phyloP scores from a whole-genome alignment of 257 asterid species.

The Jacaranda copaia region DNA sequence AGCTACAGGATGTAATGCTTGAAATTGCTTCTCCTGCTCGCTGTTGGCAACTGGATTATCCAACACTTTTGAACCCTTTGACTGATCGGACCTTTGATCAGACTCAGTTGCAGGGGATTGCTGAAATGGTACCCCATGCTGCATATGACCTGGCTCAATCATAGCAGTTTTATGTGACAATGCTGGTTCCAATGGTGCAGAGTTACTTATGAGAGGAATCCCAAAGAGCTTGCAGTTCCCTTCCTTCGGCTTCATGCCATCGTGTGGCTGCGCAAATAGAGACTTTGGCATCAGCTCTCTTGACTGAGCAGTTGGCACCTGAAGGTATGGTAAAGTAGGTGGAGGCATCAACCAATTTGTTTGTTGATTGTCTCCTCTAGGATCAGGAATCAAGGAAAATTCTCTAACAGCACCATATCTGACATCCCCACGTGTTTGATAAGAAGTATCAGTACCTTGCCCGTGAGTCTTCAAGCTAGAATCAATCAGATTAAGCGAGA shows the following conservation, averaged over 20 bases:
- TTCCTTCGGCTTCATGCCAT: conserved; percentile 61
- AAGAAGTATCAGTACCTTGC: conserved; percentile 50
- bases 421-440: conserved; percentile 59
- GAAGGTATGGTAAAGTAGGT: conserved; percentile 66
- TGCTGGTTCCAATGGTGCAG: conserved; percentile 52
- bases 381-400: conserved; percentile 55
- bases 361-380: conserved; percentile 61
- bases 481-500: conserved; percentile 80
- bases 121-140: conserved; percentile 44
- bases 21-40: conserved; percentile 71
- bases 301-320: conserved; percentile 56
- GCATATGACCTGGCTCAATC: conserved; percentile 47
- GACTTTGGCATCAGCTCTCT: conserved; percentile 62
- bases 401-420: conserved; percentile 59
- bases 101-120: conserved; percentile 54
- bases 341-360: conserved; percentile 84
- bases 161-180: conserved; percentile 39
- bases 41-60: conserved; percentile 51
- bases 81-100: conserved; percentile 60
- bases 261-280: conserved; percentile 46
- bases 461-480: conserved; percentile 52
- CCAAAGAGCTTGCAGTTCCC: conserved; percentile 90
- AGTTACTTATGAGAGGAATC: conserved; percentile 60
- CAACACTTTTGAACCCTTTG: conserved; percentile 63
- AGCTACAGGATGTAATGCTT: conserved; percentile 42